Percentiles rank a stretch among this genome's conserved stretches.
Conservation (phyloP, 2,329 filamentous ascomycete species). For the Phyllosticta capitalensis region DNA sequence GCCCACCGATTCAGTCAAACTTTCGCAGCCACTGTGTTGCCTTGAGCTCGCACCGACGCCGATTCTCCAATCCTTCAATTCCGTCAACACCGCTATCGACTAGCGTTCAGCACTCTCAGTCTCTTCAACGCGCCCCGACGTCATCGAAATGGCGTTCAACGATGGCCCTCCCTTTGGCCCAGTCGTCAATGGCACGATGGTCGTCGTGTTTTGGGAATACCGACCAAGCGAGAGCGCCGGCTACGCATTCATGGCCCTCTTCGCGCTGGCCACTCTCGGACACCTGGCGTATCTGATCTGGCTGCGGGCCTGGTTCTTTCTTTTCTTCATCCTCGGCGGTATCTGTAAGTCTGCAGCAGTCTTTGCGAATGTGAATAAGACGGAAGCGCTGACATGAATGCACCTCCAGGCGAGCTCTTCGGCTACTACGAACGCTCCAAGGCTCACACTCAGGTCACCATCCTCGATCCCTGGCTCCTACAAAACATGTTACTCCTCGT, state of each 20-base stretch:
- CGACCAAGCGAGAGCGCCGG: slow-evolving; percentile 13
- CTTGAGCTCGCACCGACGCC: no score
- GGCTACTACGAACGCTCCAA: slow-evolving; percentile 40
- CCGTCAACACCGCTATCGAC: no score
- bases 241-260: slow-evolving; percentile 22
- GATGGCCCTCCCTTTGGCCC: background rate
- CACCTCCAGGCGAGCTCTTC: slow-evolving; percentile 36
- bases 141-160: background rate
- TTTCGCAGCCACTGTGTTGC: no score
- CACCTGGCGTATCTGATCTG: slow-evolving; percentile 32
- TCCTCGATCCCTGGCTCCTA: slow-evolving; percentile 33
- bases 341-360: slow-evolving; percentile 29
- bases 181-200: background rate
- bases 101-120: background rate
- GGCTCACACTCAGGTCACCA: slow-evolving; percentile 20
- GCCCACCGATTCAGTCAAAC: no score
- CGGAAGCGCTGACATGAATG: background rate
- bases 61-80: no score
- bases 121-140: no score
- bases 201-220: background rate
- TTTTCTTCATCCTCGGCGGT: slow-evolving; percentile 42
- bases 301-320: slow-evolving; percentile 41
- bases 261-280: slow-evolving; percentile 18
- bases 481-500: slow-evolving; percentile 37
- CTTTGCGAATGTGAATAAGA: background rate